Conservation (phyloP, 2,329 filamentous ascomycete species). For the Thielaviopsis punctulata region DNA sequence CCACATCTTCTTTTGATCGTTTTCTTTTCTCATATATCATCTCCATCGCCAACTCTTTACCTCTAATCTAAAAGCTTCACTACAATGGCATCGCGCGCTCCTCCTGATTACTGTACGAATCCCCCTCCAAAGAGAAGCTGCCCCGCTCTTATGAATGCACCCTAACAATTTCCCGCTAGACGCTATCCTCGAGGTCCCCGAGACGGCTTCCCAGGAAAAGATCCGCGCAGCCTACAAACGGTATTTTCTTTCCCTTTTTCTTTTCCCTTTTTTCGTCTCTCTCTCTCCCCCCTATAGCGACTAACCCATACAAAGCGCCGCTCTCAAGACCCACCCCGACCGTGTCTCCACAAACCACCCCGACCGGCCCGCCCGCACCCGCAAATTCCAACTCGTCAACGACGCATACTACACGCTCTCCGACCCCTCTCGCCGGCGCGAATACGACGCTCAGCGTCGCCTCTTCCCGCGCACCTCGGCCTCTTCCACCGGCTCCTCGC, state of each 20-base stretch:
- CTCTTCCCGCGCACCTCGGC: constrained; percentile 17
- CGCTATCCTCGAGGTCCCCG: constrained; percentile 53
- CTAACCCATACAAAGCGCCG: constrained; percentile 37
- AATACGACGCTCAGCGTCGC: constrained; percentile 58
- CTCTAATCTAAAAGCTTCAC: background rate
- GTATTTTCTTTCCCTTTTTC: constrained; percentile 23
- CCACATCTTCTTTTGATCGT: too few species aligned
- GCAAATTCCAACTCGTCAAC: constrained; percentile 80
- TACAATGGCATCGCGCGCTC: constrained; percentile 5
- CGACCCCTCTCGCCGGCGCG: constrained; percentile 55
- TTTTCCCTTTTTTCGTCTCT: background rate
- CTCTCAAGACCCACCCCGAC: constrained; percentile 85
- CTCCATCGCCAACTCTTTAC: constrained; percentile 2
- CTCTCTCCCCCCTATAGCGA: background rate
- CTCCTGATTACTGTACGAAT: constrained; percentile 10
- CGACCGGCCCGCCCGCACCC: constrained; percentile 65
- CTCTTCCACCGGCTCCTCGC: constrained; percentile 11
- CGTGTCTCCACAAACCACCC: constrained; percentile 71
- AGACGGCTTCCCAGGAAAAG: constrained; percentile 62
- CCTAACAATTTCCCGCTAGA: constrained; percentile 29
- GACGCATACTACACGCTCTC: constrained; percentile 88
- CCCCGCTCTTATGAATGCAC: background rate
- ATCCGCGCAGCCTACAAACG: constrained; percentile 92
- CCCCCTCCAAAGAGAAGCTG: background rate
- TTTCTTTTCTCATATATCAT: constrained; percentile 4